These are phyloP conservation scores for Rhodocollybia butyracea DNA, from an alignment of 768 basidiomycete species.

Conservation along the genomic window DNA sequence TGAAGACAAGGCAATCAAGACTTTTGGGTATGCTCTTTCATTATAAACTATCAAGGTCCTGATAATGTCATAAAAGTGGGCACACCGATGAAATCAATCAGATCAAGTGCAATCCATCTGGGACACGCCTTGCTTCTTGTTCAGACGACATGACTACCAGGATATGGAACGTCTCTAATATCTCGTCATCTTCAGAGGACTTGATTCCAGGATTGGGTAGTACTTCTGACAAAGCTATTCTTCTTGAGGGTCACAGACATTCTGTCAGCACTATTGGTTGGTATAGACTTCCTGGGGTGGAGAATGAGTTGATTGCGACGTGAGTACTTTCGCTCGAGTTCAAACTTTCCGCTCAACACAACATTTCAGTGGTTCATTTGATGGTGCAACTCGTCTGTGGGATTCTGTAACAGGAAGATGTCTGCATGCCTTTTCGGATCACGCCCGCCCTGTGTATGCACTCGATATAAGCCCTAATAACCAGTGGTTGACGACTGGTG, in stretches of 20 bases:
- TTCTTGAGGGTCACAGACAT: conserved; percentile 62
- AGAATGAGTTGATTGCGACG: conserved; percentile 71
- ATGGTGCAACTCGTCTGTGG: conserved; percentile 79
- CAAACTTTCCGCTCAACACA: neutral
- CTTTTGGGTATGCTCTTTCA: conserved; percentile 49
- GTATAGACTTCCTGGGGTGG: conserved; percentile 54
- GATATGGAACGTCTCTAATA: conserved; percentile 65
- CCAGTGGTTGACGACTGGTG: conserved; percentile 68
- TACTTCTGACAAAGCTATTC: conserved; percentile 29
- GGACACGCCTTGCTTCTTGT: conserved; percentile 71
- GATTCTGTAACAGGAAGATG: conserved; percentile 77
- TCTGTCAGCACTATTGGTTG: conserved; percentile 67
- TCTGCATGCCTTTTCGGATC: conserved; percentile 66
- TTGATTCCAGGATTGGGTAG: conserved; percentile 39
- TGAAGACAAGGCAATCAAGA: conserved; percentile 50
- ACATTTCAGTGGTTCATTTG: conserved; percentile 66
- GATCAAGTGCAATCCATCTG: conserved; percentile 63
- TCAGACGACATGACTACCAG: conserved; percentile 80
- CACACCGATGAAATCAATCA: conserved; percentile 79
- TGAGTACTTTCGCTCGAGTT: conserved; percentile 29
- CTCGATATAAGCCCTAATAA: conserved; percentile 76
- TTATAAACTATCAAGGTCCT: neutral
- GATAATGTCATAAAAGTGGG: conserved; percentile 40
- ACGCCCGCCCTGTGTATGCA: conserved; percentile 69
- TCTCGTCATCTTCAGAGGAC: conserved; percentile 29